Base-by-base conservation (phyloP, 768 basidiomycete genomes). In the Tubosaeta sp. region DNA sequence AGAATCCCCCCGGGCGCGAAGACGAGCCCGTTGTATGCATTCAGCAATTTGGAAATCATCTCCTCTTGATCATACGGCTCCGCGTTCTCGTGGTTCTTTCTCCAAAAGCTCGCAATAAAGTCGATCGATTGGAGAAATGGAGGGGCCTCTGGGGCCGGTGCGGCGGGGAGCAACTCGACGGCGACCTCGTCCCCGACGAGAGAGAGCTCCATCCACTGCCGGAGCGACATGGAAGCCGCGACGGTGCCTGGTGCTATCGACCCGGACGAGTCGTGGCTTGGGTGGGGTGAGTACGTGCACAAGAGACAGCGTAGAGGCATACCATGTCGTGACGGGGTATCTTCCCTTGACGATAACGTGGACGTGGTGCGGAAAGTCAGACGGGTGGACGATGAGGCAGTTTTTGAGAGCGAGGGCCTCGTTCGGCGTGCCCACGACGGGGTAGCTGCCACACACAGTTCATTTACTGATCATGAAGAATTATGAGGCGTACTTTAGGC, bases 141-240 rank as follows among this genome's bases (percentile, higher is more conserved):
- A 14, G 81, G 79, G 10, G 79, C 72, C 44, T 77, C 73, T 0
- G 80, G 78, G 27, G 80, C 73, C 7, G 77, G 65, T 14, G 80
- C 74, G 4, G 63, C 24, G 16, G 62, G 68, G 19, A 90, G 76
- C 2, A 79, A 68, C 49, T 87, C 83, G 34, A 95, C 76, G 14
- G 84, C 78, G 46, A 90, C 86, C 13, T 74, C 63, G 63, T 96
- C 94, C 0, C 92, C 92, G 3, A 75, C 68, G 35, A 87, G 69
- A 14, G 92, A 92, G 7, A 97, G 76, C 6, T 85, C 86, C 38
- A 94, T 87, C 93, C 93, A 99, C 71, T 90, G 84, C 10, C 96
- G 81, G 52, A 93, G 90, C 52, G 82, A 70, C 21, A 81, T 76
- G 25, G 88, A 86, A 6, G 84, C 83, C n/a, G 87, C 93, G 25